Conservation (phyloP, 2,329 filamentous ascomycete species). For the Exophiala calicioides region DNA sequence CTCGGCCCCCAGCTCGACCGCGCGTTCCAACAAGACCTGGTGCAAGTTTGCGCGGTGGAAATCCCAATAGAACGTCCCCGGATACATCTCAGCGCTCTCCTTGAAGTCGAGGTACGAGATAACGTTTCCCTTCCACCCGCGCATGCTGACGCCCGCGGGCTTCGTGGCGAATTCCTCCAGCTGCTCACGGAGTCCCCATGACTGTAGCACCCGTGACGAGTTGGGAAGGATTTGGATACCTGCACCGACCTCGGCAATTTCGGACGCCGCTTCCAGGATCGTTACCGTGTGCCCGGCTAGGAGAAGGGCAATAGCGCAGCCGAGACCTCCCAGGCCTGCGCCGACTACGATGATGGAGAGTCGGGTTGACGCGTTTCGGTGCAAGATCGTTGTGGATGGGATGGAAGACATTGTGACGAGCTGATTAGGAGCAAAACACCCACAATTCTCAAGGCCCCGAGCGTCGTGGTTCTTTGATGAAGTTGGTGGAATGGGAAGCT, state of each 20-base stretch:
- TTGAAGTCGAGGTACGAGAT: slow-evolving; percentile 7
- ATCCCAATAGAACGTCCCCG: slow-evolving; percentile 46
- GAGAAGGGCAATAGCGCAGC: slow-evolving; percentile 34
- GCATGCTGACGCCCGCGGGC: slow-evolving; percentile 11
- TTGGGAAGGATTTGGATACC: slow-evolving; percentile 33
- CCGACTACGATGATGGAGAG: slow-evolving; percentile 44
- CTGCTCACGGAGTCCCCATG: slow-evolving; percentile 17
- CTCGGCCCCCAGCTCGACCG: slow-evolving; percentile 43
- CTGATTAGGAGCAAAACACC: background rate
- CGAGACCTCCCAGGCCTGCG: slow-evolving; percentile 35
- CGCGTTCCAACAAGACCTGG: slow-evolving; percentile 43
- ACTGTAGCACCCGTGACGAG: slow-evolving; percentile 24
- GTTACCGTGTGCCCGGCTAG: slow-evolving; percentile 31
- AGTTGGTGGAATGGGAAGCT: no score
- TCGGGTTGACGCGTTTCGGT: slow-evolving; percentile 10
- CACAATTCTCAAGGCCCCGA: no score
- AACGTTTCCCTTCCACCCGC: slow-evolving; percentile 20
- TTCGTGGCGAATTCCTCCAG: slow-evolving; percentile 10
- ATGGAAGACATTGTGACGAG: slow-evolving; percentile 10
- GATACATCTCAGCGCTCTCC: slow-evolving; percentile 28
- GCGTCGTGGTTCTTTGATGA: no score
- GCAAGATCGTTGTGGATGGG: slow-evolving; percentile 1
- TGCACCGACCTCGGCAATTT: slow-evolving; percentile 29
- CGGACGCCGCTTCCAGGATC: slow-evolving; percentile 32
- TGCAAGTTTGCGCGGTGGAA: slow-evolving; percentile 55